Percentiles rank a stretch among this genome's conserved stretches.
phyloP scores from a whole-genome alignment of 148 eudicot species.

The Chenopodium suecicum region DNA sequence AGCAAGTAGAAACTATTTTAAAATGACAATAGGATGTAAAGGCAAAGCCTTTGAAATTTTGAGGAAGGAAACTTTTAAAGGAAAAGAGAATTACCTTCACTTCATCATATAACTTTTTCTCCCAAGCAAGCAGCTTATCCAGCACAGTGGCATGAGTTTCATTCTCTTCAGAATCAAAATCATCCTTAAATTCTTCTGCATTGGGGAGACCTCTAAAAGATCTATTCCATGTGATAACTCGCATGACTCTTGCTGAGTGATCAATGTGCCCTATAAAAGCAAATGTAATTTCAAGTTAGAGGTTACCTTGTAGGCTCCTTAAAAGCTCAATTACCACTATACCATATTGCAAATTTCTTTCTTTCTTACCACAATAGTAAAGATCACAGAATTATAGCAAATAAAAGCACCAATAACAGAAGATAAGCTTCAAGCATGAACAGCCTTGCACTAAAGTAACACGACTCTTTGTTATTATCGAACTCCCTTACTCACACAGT shows the following conservation, averaged over 20 bases:
- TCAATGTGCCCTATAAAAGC: conserved; percentile 73
- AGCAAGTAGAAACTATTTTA: background rate
- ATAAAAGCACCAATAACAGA: conserved; percentile 2
- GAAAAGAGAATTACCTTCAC: conserved; percentile 59
- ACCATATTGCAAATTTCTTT: no score
- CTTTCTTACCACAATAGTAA: no score
- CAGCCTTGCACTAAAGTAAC: background rate
- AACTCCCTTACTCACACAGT: background rate
- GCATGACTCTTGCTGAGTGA: conserved; percentile 94
- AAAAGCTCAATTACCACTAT: background rate
- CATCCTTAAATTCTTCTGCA: conserved; percentile 57
- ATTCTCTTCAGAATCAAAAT: conserved; percentile 77
- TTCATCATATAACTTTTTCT: conserved; percentile 95
- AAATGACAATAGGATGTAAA: background rate
- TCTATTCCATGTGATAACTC: conserved; percentile 94
- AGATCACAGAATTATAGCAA: background rate
- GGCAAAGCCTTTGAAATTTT: background rate
- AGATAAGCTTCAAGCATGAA: background rate
- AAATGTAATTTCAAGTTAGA: conserved; percentile 5
- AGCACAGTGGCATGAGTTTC: conserved; percentile 94
- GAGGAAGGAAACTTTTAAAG: background rate
- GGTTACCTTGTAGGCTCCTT: background rate
- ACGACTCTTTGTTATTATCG: background rate
- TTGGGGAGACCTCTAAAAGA: conserved; percentile 69
- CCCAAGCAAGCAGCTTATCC: conserved; percentile 98